Percentiles rank a stretch among this genome's conserved stretches.
Conservation (phyloP, 2,329 filamentous ascomycete genomes). For the Ceratocystis eucalypticola region DNA sequence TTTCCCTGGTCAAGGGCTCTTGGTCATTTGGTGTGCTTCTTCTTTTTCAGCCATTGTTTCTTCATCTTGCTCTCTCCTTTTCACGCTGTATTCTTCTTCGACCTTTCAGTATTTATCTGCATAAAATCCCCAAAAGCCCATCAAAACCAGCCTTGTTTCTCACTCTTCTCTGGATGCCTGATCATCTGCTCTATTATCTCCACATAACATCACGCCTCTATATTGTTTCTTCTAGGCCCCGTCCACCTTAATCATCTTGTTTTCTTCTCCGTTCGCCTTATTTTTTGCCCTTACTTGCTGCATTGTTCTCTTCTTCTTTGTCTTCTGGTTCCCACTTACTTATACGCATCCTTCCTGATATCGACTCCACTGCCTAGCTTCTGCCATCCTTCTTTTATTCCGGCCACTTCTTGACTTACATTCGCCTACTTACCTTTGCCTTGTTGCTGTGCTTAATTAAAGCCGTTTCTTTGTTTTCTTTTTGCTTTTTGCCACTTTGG, state of each 20-base stretch:
- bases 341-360: conserved; percentile 2
- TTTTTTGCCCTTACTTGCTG: neutral
- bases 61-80: neutral
- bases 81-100: neutral
- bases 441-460: neutral
- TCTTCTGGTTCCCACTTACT: neutral
- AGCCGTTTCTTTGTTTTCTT: neutral
- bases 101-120: neutral
- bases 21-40: neutral
- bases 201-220: neutral
- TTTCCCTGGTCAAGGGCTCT: neutral
- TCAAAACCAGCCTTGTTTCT: neutral
- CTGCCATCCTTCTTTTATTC: neutral
- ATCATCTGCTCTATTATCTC: neutral
- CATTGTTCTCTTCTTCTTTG: neutral
- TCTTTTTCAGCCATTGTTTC: neutral
- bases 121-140: neutral
- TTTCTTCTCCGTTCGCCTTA: neutral
- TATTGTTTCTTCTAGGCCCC: no score
- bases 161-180: neutral
- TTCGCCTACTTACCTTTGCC: neutral
- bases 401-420: neutral
- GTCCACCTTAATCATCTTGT: neutral
- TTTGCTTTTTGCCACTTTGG: neutral
- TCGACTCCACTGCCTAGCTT: neutral